phyloP scores from a whole-genome alignment of 1,139 yeast species.

The Taphrina populina region DNA sequence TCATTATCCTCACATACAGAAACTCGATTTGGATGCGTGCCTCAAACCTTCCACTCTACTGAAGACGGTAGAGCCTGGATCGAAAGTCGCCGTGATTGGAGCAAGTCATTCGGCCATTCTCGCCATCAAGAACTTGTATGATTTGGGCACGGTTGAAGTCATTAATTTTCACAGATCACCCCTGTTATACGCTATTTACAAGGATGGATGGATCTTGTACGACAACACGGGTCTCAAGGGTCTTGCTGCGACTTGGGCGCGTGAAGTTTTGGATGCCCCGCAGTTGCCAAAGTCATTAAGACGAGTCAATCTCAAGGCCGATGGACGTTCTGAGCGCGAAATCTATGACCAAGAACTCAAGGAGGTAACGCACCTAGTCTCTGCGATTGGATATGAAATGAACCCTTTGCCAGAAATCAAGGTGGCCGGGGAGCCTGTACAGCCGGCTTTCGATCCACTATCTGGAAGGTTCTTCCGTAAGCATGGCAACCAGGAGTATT shows the following conservation, averaged over 20 bases:
- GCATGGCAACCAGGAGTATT: not conserved
- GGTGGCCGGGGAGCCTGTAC: slow-evolving; percentile 1
- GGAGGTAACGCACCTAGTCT: slow-evolving; percentile 23
- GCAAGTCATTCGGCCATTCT: slow-evolving; percentile 31
- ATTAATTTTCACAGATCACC: slow-evolving; percentile 30
- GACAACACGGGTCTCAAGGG: slow-evolving; percentile 34
- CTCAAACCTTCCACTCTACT: slow-evolving; percentile 22
- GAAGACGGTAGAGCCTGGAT: not conserved
- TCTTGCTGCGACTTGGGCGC: slow-evolving; percentile 30
- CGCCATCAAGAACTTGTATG: slow-evolving; percentile 32
- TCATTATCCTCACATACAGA: slow-evolving; percentile 22
- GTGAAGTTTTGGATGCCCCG: slow-evolving; percentile 4
- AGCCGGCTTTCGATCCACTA: slow-evolving; percentile 26
- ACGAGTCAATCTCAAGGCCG: slow-evolving; percentile 17
- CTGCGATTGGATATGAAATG: slow-evolving; percentile 24
- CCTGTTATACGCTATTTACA: slow-evolving; percentile 23
- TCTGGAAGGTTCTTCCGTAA: slow-evolving; percentile 11
- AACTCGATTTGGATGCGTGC: slow-evolving; percentile 15
- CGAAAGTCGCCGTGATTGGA: slow-evolving; percentile 26
- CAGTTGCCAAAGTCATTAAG: slow-evolving; percentile 9
- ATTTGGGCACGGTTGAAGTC: slow-evolving; percentile 15
- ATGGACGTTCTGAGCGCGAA: slow-evolving; percentile 14
- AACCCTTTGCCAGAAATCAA: slow-evolving; percentile 20
- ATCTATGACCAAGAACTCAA: slow-evolving; percentile 16
- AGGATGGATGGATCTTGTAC: slow-evolving; percentile 32